Evolutionary conservation across 31 red algal species (phyloP).

Genomic region (Odonthalia washingtoniensis): DNA sequence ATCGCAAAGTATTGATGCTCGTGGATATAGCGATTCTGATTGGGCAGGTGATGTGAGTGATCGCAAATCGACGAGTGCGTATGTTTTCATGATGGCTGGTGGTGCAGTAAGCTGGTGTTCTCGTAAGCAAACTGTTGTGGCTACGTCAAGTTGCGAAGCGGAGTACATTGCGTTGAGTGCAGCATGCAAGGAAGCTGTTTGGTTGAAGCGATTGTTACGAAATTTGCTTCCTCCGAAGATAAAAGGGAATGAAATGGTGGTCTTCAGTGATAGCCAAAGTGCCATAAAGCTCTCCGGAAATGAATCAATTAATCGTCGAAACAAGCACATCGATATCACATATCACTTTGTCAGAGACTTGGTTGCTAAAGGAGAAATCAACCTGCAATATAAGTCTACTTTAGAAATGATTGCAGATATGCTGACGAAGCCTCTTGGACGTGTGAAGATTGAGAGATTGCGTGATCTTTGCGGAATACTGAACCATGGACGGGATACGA

Average conservation of each 20-base stretch:
- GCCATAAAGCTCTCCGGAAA: not conserved
- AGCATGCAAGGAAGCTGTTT: no score
- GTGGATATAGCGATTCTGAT: constrained; percentile 41
- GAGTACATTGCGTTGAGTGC: no score
- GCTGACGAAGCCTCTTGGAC: no score
- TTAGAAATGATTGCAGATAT: no score
- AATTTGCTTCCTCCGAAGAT: not conserved
- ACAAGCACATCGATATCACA: no score
- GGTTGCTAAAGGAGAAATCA: no score
- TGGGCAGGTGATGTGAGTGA: constrained; percentile 34
- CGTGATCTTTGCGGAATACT: no score
- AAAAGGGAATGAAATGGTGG: not conserved
- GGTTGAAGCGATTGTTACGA: not conserved
- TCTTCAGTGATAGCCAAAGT: not conserved
- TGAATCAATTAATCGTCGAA: not conserved
- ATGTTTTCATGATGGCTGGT: constrained; percentile 28
- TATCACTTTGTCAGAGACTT: no score
- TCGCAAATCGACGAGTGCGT: constrained; percentile 46
- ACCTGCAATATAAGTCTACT: no score
- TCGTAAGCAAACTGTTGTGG: constrained; percentile 11
- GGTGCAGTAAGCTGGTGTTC: constrained; percentile 19
- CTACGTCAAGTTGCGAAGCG: constrained; percentile 36
- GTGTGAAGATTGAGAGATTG: no score
- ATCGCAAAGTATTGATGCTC: no score
- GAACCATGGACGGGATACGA: no score